Evolutionary conservation across 2,329 filamentous ascomycete genomes (phyloP), one percentile per base, ranked within the genome.

Genomic region (Leptographium wingfieldii): DNA sequence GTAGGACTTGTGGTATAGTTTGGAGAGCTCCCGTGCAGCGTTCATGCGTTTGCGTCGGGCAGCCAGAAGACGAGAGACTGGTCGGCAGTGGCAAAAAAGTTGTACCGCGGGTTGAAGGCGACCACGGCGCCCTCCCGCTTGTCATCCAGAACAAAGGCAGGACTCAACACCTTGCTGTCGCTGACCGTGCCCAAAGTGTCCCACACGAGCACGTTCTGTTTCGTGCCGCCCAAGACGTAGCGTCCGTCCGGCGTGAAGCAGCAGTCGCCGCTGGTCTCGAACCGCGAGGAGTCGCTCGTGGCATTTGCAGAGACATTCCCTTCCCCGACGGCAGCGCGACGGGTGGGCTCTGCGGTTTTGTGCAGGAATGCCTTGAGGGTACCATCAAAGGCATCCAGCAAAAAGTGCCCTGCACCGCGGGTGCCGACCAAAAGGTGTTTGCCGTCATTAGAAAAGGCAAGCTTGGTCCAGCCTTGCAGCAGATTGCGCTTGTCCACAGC

Each of bases 361-460:
- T 68, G 82, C 60, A 92, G 78, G 69, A 88, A 91, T 11, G 88
- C 86, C 68, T 86, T 89, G 27, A 97, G 72, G 7, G 79, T 80
- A 48, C 92, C 94, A 51, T 90, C 85, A 69, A 96, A 97, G 1
- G 92, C 89, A 70, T 99, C 94, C n/a, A 99, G 77, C 2, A 99
- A 76, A 68, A 94, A 95, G 72, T 99, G 94, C 0, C 91, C 90
- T 57, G 80, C 80, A 7, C 88, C 90, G 56, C 86, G 89, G 2
- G 92, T 97, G 16, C 88, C 89, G 22, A 99, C 72, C 5, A 99
- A 79, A 55, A 99, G 74, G 62, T 83, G 83, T 69, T 95, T 95
- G 22, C 94, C 94, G 68, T 99, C 94, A 68, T 99, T 99, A 61
- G 90, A 94, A 70, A 99, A 97, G 67, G 96, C 91, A 51, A 99